Evolutionary conservation across 2,329 filamentous ascomycete species (phyloP), one percentile per base, ranked within the genome.

Genomic region (Diatrype stigma): DNA sequence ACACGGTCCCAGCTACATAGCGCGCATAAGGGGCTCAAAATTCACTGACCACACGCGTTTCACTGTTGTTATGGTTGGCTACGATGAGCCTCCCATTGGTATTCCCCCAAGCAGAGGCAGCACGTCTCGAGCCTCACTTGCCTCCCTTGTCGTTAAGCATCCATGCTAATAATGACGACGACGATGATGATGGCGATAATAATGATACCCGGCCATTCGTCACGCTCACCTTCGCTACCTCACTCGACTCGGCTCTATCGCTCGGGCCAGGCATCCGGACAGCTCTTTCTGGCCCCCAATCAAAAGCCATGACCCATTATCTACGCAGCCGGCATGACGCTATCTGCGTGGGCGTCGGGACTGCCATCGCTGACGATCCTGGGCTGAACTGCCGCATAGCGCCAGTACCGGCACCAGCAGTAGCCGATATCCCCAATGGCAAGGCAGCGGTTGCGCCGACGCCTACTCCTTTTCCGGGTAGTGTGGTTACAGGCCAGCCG

Each of bases 221-320:
- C 46, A 96, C 92, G 2, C 77, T 96, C 38, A 96, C 93, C 12
- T 97, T 92, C 69, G 93, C 94, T 21, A 87, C 86, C 6, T 96
- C 92, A 3, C 85, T 99, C 59, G 93, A 97, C 72, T 86, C 87
- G 38, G 82, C 85, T 49, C 78, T 95, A 47, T 82, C 91, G 2
- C 78, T 93, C 26, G 78, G 85, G 0, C 90, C 90, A 0, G 91
- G 91, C 14, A 77, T 84, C n/a, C 88, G 87, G 58, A 97, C 93
- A 2, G 76, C 81, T 0, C 80, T 97, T 14, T 97, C 93, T 1
- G 92, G 92, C 3, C 81, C 87, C 0, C 78, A 85, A 56, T 90
- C 90, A 35, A 96, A 96, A 70, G 81, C 89, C 48, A 95, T 97
- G 90, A 96, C 93, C 0, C 93, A 97, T 70, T 90, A 88, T 66